phyloP scores from a whole-genome alignment of 1,284 basidiomycete genomes.

The Cystobasidiaceae sp. region DNA sequence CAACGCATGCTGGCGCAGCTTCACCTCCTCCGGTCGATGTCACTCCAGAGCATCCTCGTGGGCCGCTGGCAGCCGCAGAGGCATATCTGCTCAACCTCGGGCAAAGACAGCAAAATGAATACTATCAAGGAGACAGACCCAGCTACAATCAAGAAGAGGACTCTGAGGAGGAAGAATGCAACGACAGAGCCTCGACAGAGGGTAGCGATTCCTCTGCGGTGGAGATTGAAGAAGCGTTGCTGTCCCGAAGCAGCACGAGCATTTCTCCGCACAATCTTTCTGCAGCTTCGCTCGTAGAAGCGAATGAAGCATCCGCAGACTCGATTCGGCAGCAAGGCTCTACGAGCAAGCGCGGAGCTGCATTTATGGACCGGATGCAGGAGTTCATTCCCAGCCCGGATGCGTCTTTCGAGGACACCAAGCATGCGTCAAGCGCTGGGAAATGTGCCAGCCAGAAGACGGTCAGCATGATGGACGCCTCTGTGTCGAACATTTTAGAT shows the following conservation, averaged over 20 bases:
- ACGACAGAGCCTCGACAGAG: neutral
- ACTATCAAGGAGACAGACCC: neutral
- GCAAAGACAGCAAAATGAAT: slow-evolving; percentile 14
- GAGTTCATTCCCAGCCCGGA: slow-evolving; percentile 24
- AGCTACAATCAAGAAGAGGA: neutral
- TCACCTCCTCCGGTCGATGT: slow-evolving; percentile 12
- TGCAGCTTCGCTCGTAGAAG: neutral
- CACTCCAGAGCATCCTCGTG: slow-evolving; percentile 26
- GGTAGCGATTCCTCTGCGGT: slow-evolving; percentile 9
- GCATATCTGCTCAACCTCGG: slow-evolving; percentile 10
- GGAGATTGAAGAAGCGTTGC: slow-evolving; percentile 25
- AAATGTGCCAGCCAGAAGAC: neutral
- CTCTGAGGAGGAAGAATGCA: neutral
- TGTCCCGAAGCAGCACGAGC: slow-evolving; percentile 9
- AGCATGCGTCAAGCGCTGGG: neutral
- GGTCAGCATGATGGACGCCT: neutral
- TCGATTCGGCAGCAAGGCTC: slow-evolving; percentile 7
- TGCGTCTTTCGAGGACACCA: slow-evolving; percentile 5
- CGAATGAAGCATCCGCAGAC: slow-evolving; percentile 1
- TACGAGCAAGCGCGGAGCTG: slow-evolving; percentile 6
- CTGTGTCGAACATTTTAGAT: slow-evolving; percentile 24
- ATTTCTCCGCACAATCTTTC: slow-evolving; percentile 17
- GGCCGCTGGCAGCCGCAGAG: slow-evolving; percentile 7
- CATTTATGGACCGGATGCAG: slow-evolving; percentile 19
- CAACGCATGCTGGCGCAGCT: slow-evolving; percentile 10